These are phyloP conservation scores for Ustilago bromivora DNA, from an alignment of 1,284 basidiomycete species.

Conservation along the genomic window DNA sequence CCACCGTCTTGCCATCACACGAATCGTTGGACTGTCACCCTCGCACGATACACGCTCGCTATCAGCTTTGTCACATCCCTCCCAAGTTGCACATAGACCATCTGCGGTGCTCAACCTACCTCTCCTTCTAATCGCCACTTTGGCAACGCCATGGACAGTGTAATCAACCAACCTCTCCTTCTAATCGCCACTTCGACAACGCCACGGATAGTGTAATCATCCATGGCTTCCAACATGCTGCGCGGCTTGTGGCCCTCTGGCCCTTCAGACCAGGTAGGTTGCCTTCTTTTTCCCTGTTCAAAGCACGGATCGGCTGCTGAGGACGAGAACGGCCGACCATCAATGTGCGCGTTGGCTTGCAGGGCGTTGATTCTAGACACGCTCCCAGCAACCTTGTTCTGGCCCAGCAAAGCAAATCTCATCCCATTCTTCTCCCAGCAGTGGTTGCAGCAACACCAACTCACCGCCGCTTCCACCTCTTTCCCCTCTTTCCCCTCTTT, in stretches of 20 bases:
- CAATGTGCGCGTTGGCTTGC: not conserved
- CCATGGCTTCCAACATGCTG: slow-evolving; percentile 61
- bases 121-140: not conserved
- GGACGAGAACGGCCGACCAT: not conserved
- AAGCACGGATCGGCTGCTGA: no score
- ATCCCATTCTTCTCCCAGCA: no score
- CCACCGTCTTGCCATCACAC: no score
- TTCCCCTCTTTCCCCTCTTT: slow-evolving; percentile 3
- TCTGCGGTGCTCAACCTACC: slow-evolving; percentile 9
- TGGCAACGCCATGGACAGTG: not conserved
- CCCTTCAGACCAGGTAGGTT: slow-evolving; percentile 61
- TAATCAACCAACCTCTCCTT: not conserved
- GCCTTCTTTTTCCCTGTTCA: not conserved
- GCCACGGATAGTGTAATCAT: not conserved
- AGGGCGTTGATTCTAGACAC: not conserved
- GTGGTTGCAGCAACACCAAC: not conserved
- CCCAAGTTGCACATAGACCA: not conserved
- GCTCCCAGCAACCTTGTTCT: not conserved
- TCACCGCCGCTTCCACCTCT: not conserved
- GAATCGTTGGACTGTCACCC: no score
- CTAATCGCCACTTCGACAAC: not conserved
- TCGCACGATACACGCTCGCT: not conserved
- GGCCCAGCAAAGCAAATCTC: not conserved
- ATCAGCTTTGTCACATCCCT: not conserved
- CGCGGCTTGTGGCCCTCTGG: slow-evolving; percentile 64